Base-by-base conservation (phyloP, 148 eudicot species). In the Vaccinium myrtillus region DNA sequence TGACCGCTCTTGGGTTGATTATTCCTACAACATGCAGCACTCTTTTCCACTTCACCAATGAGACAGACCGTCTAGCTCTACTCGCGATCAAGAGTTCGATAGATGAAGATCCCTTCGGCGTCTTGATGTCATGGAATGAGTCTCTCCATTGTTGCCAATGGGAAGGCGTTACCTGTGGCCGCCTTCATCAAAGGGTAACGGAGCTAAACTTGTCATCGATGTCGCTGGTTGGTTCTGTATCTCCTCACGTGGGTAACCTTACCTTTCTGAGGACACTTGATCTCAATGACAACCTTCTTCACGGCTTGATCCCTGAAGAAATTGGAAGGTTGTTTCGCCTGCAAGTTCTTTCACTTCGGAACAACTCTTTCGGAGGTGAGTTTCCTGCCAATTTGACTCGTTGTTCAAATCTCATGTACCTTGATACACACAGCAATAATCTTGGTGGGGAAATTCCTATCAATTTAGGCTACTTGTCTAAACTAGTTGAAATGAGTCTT, bases 161-260 rank as follows among this genome's bases (percentile, higher is more conserved):
- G 88, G 30, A 21, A 73, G 88, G 84, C 13, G 76, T 87, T 43
- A 59, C 70, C 3, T 87, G 88, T 19, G 48, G 81, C n/a, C 77
- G 9, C 54, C 51, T 21, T 14, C 81, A 75, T 16, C 67, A 65
- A 1, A 43, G 85, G n/a, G 86, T 80, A 16, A 74, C 77, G 1
- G 30, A 4, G 36, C 58, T 87, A 5, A 36, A 79, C 48, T 23
- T 83, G 6, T 10, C 58, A 2, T 25, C 73, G 0, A 49, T 2
- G 8, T 1, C 10, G 1, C 14, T 87, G 59, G 36, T 27, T 1
- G 86, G 88, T 11, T 32, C 86, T 2, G 2, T 86, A 39, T 83
- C 86, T 27, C 81, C 86, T 83, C 63, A 59, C 63, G 80, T 80
- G 1, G 88, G 86, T 11, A 87, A 87, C 49, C 86, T 87, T 11